Percentiles rank a stretch among this genome's conserved stretches.
Evolutionary conservation across 2,329 filamentous ascomycete species (phyloP).

Genomic region (Fonsecaea multimorphosa): DNA sequence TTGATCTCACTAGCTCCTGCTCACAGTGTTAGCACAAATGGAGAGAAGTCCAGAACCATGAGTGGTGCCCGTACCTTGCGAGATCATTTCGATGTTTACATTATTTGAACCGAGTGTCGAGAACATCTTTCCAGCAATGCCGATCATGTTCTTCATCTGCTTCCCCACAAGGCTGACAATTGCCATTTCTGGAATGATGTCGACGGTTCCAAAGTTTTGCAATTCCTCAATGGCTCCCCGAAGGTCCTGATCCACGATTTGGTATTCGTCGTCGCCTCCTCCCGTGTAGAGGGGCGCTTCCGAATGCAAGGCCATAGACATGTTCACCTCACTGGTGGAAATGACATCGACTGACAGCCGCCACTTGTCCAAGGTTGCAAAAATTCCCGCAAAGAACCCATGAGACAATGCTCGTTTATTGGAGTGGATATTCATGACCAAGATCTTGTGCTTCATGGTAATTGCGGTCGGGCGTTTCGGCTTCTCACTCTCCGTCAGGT

Average conservation of each 20-base stretch:
- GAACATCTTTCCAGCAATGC: conserved; percentile 93
- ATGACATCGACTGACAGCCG: conserved; percentile 93
- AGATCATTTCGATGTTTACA: conserved; percentile 99
- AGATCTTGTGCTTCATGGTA: conserved; percentile 96
- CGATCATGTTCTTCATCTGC: conserved; percentile 97
- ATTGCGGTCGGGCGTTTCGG: conserved; percentile 84
- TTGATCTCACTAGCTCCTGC: conserved; percentile 97
- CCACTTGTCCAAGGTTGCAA: conserved; percentile 85
- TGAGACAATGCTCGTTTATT: conserved; percentile 97
- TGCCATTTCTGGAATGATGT: conserved; percentile 88
- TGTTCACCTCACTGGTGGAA: conserved; percentile 94
- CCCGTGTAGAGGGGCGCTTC: conserved; percentile 64
- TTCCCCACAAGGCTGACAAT: conserved; percentile 93
- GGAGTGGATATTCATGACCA: conserved; percentile 96
- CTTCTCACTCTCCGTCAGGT: conserved; percentile 58
- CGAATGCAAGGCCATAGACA: conserved; percentile 93
- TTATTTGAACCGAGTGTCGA: conserved; percentile 89
- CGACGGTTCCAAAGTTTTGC: conserved; percentile 82
- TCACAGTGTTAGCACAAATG: conserved; percentile 24
- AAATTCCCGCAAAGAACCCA: conserved; percentile 93
- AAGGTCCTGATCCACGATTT: conserved; percentile 67
- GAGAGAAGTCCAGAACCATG: conserved; percentile 1
- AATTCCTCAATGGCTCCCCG: conserved; percentile 73
- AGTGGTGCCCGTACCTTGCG: conserved; percentile 71
- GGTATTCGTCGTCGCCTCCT: conserved; percentile 54